A percentile compares a stretch with the other conserved stretches of the same genome.
phyloP scores from a whole-genome alignment of 345 rosid genomes.

The Rhodamnia rubescens region DNA sequence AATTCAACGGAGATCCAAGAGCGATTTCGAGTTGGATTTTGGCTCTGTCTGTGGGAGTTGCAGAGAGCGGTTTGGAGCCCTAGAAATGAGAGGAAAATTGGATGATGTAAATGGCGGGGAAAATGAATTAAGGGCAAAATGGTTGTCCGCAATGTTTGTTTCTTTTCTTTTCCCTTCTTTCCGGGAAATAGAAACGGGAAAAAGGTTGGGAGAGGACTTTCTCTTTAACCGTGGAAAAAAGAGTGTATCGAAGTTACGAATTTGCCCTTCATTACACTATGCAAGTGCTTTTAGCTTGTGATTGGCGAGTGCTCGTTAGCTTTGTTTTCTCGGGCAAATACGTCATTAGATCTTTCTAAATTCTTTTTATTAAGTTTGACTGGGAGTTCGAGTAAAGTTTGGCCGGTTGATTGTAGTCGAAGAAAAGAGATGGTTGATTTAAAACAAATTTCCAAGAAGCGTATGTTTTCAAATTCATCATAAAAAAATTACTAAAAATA shows the following conservation, averaged over 20 bases:
- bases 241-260: not conserved
- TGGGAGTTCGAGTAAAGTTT: not conserved
- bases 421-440: not conserved
- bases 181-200: not conserved
- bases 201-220: not conserved
- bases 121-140: conserved; percentile 1
- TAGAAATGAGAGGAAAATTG: conserved; percentile 1
- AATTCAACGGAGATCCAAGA: not conserved
- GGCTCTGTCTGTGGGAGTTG: not conserved
- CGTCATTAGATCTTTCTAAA: not conserved
- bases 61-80: conserved; percentile 4
- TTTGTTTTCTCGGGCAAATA: not conserved
- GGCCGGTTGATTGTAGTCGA: not conserved
- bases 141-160: not conserved
- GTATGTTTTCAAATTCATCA: not conserved
- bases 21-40: not conserved
- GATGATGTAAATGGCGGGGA: conserved; percentile 8
- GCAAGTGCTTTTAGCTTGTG: not conserved
- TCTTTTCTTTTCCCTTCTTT: not conserved
- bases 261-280: not conserved
- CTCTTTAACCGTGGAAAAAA: not conserved
- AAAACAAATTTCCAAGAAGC: not conserved
- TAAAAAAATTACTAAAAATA: not conserved
- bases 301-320: not conserved
- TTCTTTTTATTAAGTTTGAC: not conserved